A percentile compares a stretch with the other conserved stretches of the same genome.
These are phyloP conservation scores for Parachaetomium inaequale DNA, from an alignment of 495 filamentous ascomycete species.

Conservation along the genomic window DNA sequence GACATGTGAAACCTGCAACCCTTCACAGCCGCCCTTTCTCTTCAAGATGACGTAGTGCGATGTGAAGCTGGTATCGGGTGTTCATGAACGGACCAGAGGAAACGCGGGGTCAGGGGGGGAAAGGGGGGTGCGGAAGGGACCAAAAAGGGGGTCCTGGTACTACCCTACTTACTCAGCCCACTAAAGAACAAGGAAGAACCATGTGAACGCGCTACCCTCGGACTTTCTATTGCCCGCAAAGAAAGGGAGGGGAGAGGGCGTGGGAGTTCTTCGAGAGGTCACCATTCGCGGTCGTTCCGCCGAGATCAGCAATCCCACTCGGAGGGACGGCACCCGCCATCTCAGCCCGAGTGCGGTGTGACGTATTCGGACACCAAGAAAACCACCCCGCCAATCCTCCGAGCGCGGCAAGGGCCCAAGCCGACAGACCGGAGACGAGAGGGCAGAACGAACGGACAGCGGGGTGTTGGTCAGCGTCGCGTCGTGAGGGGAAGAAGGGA, in stretches of 20 bases:
- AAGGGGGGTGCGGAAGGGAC: not conserved
- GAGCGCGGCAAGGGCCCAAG: not conserved
- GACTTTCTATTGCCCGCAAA: not conserved
- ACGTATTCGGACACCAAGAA: not conserved
- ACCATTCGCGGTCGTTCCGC: not conserved
- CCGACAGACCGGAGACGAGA: not conserved
- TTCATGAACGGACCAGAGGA: not conserved
- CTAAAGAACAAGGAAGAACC: not conserved
- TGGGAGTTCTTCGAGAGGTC: not conserved
- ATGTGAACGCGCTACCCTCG: constrained; percentile 1
- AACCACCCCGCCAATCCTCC: not conserved
- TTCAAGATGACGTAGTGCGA: not conserved
- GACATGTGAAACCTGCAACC: not conserved
- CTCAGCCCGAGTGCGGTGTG: not conserved
- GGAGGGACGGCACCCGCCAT: not conserved
- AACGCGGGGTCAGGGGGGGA: not conserved
- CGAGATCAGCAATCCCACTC: not conserved
- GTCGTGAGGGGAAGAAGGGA: not conserved
- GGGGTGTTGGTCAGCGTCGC: constrained; percentile 9
- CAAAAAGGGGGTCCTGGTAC: not conserved
- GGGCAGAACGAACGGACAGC: not conserved
- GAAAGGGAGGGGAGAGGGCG: not conserved
- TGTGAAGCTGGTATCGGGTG: not conserved
- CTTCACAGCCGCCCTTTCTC: not conserved
- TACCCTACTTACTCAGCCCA: not conserved